Evolutionary conservation across 192 early-diverging fungal genomes (phyloP), one percentile per base, ranked within the genome.

Genomic region (Diversispora epigaea): DNA sequence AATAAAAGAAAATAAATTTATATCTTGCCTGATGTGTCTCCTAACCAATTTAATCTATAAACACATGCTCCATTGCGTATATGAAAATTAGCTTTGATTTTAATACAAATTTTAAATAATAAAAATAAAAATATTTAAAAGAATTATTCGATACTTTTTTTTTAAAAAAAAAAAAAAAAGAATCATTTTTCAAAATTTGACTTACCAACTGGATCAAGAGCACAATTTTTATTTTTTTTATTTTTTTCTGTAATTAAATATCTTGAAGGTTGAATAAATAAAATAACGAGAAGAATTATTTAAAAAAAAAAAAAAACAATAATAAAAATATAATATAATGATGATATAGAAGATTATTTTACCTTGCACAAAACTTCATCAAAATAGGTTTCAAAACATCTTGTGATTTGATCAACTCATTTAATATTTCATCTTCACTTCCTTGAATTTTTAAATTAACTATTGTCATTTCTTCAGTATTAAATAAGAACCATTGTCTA

Each of bases 41-140:
- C 95, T 69, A 91, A 86, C 94, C 94, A 97, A 80, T 97, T 94
- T 69, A 97, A 68, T 4, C 90, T 88, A 72, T 96, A 88, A 9
- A 95, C 86, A 74, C 92, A 94, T 0, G 95, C 94, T 7, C 96
- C 96, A 77, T 98, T 98, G 32, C 96, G 90, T 61, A 96, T 78
- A 74, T 98, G 96, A 71, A 98, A 98, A 80, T 98, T 97, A 22
- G 93, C 95, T 71, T 44, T 6, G 1, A 11, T 4, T 12, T 58
- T 60, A 15, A 12, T 58, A 15, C n/a, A 71, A n/a, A 19, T 22
- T 17, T 43, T 57, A 3, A 21, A 15, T 14, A 69, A 22, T 49
- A 43, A 19, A 19, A 50, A 73, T 46, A 43, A 11, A 19, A 17
- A 67, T 50, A 52, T 52, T 17, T 11, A 17, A 4, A 52, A 17